Evolutionary conservation across 495 filamentous ascomycete genomes (phyloP).

Genomic region (Podospora australis): DNA sequence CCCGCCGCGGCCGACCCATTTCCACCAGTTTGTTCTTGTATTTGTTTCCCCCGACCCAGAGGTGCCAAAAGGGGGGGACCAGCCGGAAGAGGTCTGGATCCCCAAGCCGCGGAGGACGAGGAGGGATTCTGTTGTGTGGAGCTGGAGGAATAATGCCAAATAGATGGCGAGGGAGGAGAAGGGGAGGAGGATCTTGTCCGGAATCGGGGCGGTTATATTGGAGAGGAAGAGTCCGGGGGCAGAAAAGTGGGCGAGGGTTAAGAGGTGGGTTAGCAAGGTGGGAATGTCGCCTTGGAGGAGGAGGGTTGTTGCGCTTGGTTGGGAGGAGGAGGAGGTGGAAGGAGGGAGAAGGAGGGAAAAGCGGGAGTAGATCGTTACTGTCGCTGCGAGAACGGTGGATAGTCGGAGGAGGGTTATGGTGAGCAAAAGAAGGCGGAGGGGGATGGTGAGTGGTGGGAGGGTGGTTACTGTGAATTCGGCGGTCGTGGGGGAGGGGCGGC

Average conservation of each 20-base stretch:
- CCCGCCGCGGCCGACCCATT: no score
- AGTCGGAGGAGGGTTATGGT: constrained; percentile 45
- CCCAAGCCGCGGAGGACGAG: constrained; percentile 84
- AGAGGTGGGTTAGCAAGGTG: constrained; percentile 31
- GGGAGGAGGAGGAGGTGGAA: constrained; percentile 4
- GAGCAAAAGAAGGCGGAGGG: constrained; percentile 48
- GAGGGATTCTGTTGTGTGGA: constrained; percentile 70
- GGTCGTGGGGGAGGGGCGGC: constrained; percentile 79
- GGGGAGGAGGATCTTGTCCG: constrained; percentile 20
- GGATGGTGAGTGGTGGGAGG: constrained; percentile 50
- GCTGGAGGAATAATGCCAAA: constrained; percentile 26
- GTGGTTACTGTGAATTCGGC: constrained; percentile 81
- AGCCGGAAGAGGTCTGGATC: constrained; percentile 61
- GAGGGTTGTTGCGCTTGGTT: no score
- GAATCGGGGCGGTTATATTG: constrained; percentile 35
- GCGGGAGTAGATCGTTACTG: constrained; percentile 32
- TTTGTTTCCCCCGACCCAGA: neutral
- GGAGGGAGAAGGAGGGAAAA: constrained; percentile 8
- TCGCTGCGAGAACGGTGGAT: constrained; percentile 22
- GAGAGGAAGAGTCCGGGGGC: constrained; percentile 32
- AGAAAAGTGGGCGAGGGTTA: constrained; percentile 22
- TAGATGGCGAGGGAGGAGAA: constrained; percentile 24
- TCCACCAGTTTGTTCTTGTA: neutral
- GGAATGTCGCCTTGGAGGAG: constrained; percentile 8
- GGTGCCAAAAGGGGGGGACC: neutral